phyloP scores from a whole-genome alignment of 2,329 filamentous ascomycete genomes.

The Monosporascus sp. region DNA sequence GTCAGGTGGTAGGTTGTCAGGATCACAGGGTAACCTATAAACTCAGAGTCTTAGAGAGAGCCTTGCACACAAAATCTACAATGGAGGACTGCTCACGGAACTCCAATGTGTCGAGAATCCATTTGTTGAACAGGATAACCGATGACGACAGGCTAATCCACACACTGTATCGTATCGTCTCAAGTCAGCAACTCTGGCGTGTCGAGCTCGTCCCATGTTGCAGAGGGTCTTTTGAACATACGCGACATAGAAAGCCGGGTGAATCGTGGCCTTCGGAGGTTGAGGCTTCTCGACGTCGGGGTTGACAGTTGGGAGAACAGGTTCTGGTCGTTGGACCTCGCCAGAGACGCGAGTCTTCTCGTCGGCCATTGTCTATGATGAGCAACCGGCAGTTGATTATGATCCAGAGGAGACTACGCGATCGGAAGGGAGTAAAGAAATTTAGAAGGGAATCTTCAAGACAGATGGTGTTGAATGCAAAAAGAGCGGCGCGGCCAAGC shows the following conservation, averaged over 20 bases:
- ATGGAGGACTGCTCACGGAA: constrained; percentile 60
- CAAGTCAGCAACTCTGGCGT: constrained; percentile 4
- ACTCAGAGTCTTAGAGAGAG: constrained; percentile 19
- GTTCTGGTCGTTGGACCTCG: constrained; percentile 60
- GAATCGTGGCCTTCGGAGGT: constrained; percentile 59
- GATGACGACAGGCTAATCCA: constrained; percentile 93
- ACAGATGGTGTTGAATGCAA: constrained; percentile 1
- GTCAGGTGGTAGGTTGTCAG: constrained; percentile 93
- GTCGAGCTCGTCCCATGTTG: neutral
- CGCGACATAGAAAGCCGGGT: constrained; percentile 82
- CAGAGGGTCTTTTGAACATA: constrained; percentile 32
- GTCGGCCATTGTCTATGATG: constrained; percentile 54
- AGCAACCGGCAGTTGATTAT: constrained; percentile 5
- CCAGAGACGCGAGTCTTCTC: constrained; percentile 83
- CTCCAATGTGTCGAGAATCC: constrained; percentile 78
- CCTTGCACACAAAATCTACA: neutral
- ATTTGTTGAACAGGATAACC: constrained; percentile 99
- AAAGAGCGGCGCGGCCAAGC: constrained; percentile 22
- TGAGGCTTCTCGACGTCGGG: constrained; percentile 67
- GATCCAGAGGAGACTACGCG: constrained; percentile 1
- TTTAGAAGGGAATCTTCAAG: neutral
- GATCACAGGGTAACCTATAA: constrained; percentile 64
- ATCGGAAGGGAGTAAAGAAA: neutral
- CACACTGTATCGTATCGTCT: constrained; percentile 46
- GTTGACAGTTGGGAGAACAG: constrained; percentile 75